Base-by-base conservation (phyloP, 305 asterid species). In the Plantago coronopus region DNA sequence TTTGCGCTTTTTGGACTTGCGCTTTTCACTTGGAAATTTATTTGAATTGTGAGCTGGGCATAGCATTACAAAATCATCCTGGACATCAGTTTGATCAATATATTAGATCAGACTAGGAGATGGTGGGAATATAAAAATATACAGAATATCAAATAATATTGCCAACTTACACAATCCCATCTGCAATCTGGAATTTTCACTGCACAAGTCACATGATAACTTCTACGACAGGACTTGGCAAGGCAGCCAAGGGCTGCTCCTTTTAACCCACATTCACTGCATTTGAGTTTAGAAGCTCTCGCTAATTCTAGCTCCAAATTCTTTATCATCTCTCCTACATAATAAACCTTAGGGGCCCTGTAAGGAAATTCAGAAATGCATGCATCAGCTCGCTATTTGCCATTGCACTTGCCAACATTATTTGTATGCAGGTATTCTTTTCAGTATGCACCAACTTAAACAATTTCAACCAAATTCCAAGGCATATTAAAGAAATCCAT, bases 201-300 rank as follows among this genome's bases (percentile, higher is more conserved):
- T 50, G 98, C 97, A 78, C 98, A 93, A 51, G 95, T 96, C 19
- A 78, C 79, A 5, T 93, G 98, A 78, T 89, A 93, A 42, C 78
- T 89, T 80, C 74, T 83, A 66, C 89, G 78, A 74, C 98, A 93
- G 50, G 97, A 83, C 74, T 77, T 85, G 25, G 70, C 77, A 59
- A 69, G 89, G 82, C 98, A 93, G 56, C 98, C 98, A 73, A 93
- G 97, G 64, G 82, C 95, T 21, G 98, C 98, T 64, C 98, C 98
- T 66, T 86, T 93, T 68, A 76, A 69, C 59, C 96, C 96, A 83
- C 98, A 93, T 47, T 73, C 69, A 68, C 76, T 80, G 68, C 98
- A 93, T 79, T 85, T 93, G 71, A 93, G 97, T 78, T 87, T 93
- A 17, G 94, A 82, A 72, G 98, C 85, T 76, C 98, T 83, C 44